Percentiles rank a stretch among this genome's conserved stretches.
Evolutionary conservation across 148 eudicot genomes (phyloP).

Genomic region (Fagopyrum tataricum): DNA sequence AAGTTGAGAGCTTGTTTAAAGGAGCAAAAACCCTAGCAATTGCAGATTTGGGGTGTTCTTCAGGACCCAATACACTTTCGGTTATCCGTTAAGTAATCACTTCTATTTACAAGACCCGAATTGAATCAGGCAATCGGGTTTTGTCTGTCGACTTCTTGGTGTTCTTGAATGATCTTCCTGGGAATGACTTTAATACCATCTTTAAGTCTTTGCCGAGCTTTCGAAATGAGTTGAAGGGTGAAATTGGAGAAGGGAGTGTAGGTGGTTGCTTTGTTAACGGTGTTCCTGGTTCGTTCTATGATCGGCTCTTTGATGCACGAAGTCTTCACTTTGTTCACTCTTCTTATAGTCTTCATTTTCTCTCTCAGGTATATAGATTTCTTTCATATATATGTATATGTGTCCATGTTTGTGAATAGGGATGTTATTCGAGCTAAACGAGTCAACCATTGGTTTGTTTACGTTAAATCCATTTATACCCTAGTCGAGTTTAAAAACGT

Average conservation of each 20-base stretch:
- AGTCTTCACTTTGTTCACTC: constrained; percentile 34
- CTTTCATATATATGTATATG: too few relatives aligned
- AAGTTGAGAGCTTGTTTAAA: neutral
- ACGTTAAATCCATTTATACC: too few relatives aligned
- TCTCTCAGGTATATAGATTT: neutral
- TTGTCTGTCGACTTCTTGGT: constrained; percentile 32
- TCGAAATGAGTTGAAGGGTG: neutral
- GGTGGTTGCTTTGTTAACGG: constrained; percentile 43
- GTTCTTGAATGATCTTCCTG: constrained; percentile 27
- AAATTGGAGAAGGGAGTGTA: constrained; percentile 17
- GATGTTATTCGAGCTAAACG: too few relatives aligned
- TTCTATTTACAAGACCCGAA: neutral
- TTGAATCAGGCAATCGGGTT: constrained; percentile 18
- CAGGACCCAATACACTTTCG: neutral
- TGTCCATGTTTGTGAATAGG: too few relatives aligned
- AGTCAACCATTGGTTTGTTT: too few relatives aligned
- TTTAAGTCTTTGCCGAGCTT: constrained; percentile 25
- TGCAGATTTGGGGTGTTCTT: neutral
- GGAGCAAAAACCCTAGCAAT: neutral
- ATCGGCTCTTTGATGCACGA: constrained; percentile 47
- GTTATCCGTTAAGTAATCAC: neutral
- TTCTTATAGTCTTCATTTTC: too few relatives aligned
- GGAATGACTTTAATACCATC: constrained; percentile 22
- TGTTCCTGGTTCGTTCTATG: constrained; percentile 68
- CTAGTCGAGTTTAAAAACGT: too few relatives aligned